A percentile compares a stretch with the other conserved stretches of the same genome.
Conservation (phyloP, 768 basidiomycete genomes). For the Jaapia argillacea region DNA sequence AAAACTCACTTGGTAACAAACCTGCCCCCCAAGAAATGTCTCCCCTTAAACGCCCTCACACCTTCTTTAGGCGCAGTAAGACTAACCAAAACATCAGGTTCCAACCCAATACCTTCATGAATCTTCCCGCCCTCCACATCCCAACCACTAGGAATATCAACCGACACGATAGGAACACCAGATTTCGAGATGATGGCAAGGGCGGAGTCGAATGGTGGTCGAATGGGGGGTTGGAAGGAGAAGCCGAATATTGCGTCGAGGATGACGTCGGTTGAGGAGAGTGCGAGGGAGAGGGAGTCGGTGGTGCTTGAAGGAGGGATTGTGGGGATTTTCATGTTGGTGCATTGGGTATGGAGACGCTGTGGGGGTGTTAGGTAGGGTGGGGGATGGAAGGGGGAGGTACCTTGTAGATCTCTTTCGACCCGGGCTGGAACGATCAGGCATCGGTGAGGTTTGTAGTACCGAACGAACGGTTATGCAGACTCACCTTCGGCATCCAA, state of each 20-base stretch:
- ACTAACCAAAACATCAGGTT: slow-evolving; percentile 76
- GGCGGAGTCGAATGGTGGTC: slow-evolving; percentile 76
- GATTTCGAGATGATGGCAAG: slow-evolving; percentile 57
- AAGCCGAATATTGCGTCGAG: slow-evolving; percentile 98
- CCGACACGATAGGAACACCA: slow-evolving; percentile 75
- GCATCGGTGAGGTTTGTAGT: background rate
- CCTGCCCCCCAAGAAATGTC: slow-evolving; percentile 89
- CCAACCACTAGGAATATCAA: slow-evolving; percentile 98
- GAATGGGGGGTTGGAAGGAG: slow-evolving; percentile 87
- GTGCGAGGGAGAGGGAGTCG: slow-evolving; percentile 35
- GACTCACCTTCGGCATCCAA: slow-evolving; percentile 83
- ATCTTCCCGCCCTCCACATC: slow-evolving; percentile 74
- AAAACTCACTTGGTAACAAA: slow-evolving; percentile 76
- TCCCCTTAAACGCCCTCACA: slow-evolving; percentile 62
- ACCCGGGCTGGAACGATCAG: slow-evolving; percentile 51
- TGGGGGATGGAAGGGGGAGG: background rate
- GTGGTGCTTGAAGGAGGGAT: slow-evolving; percentile 40
- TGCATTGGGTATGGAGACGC: slow-evolving; percentile 80
- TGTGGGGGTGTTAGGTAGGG: slow-evolving; percentile 16
- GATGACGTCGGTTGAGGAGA: slow-evolving; percentile 65
- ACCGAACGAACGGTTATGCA: background rate
- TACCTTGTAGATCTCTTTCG: slow-evolving; percentile 89
- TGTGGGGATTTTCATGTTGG: slow-evolving; percentile 78
- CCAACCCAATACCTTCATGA: slow-evolving; percentile 43
- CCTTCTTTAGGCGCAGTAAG: slow-evolving; percentile 94